These are phyloP conservation scores for Nakazawaea ambrosiae DNA, from an alignment of 805 yeast species.

Conservation along the genomic window DNA sequence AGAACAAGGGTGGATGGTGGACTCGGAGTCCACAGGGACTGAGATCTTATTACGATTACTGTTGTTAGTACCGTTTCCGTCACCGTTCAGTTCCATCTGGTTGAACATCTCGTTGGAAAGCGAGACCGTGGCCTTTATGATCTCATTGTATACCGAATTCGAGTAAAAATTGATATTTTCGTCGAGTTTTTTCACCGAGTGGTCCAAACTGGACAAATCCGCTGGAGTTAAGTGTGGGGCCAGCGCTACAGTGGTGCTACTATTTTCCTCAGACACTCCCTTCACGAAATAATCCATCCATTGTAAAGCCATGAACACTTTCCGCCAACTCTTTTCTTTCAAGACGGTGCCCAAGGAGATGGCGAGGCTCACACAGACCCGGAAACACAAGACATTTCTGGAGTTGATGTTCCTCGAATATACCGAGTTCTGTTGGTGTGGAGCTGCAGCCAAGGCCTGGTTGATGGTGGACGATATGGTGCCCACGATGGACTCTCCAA, in stretches of 20 bases:
- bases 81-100: background rate
- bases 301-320: constrained; percentile 56
- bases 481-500: constrained; percentile 47
- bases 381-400: constrained; percentile 65
- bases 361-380: constrained; percentile 74
- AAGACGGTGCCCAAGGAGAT: constrained; percentile 76
- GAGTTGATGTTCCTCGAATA: constrained; percentile 46
- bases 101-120: constrained; percentile 28
- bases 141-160: constrained; percentile 36
- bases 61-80: too few species aligned
- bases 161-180: constrained; percentile 58
- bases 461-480: constrained; percentile 38
- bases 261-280: constrained; percentile 38
- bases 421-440: constrained; percentile 10
- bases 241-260: constrained; percentile 27
- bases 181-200: constrained; percentile 49
- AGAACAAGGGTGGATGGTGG: constrained; percentile 30
- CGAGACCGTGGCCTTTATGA: constrained; percentile 39
- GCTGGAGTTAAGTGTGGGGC: constrained; percentile 30
- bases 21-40: constrained; percentile 3
- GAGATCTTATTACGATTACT: constrained; percentile 4
- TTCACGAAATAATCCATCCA: constrained; percentile 71
- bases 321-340: constrained; percentile 54
- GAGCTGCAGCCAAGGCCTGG: constrained; percentile 20
- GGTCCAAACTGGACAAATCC: constrained; percentile 47